Percentiles rank a stretch among this genome's conserved stretches.
Conservation (phyloP, 805 yeast genomes). For the Suhomyces canberraensis region DNA sequence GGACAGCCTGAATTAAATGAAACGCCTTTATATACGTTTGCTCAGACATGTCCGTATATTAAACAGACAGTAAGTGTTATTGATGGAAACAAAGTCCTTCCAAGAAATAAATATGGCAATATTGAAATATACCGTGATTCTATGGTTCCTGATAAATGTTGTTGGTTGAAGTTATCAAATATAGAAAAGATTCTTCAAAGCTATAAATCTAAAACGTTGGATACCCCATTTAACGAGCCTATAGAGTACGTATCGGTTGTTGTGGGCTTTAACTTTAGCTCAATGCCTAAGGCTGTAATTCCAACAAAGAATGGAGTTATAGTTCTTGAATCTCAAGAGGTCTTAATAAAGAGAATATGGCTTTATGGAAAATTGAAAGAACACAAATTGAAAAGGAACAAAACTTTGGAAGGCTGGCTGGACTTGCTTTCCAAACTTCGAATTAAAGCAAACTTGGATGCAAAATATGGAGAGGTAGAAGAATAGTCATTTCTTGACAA, state of each 20-base stretch:
- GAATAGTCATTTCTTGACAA: too few relatives aligned
- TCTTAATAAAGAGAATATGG: conserved; percentile 24
- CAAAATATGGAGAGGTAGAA: conserved; percentile 5
- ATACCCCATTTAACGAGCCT: conserved; percentile 3
- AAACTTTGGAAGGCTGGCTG: conserved; percentile 11
- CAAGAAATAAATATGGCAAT: conserved; percentile 30
- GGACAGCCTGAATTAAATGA: conserved; percentile 17
- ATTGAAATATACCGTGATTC: conserved; percentile 24
- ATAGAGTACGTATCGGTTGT: conserved; percentile 31
- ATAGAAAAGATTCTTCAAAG: conserved; percentile 19
- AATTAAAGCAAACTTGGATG: conserved; percentile 14
- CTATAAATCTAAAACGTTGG: conserved; percentile 8
- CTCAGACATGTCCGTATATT: conserved; percentile 28
- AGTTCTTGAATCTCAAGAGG: conserved; percentile 16
- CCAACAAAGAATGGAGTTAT: conserved; percentile 29
- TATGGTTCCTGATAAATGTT: conserved; percentile 31
- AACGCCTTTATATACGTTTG: conserved; percentile 22
- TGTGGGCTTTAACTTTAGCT: conserved; percentile 24
- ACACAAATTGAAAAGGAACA: neutral
- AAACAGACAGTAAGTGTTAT: conserved; percentile 8
- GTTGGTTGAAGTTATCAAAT: conserved; percentile 23
- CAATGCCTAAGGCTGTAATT: conserved; percentile 21
- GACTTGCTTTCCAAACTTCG: conserved; percentile 9
- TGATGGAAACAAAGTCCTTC: conserved; percentile 13
- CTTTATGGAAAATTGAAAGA: conserved; percentile 15